Base-by-base conservation (phyloP, 441 rosid genomes). In the Pelargonium fulgidum region DNA sequence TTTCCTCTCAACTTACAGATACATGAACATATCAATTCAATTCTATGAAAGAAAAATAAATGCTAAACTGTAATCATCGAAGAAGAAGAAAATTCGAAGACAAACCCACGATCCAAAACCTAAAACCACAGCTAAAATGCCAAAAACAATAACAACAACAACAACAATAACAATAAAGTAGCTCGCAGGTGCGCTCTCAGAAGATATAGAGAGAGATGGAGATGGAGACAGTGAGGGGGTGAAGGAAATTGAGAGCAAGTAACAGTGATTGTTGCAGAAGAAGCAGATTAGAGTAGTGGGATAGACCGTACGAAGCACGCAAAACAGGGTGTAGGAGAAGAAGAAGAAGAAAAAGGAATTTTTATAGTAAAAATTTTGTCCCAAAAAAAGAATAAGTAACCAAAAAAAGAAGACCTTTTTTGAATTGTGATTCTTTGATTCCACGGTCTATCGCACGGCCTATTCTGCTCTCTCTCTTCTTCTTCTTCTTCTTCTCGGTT, bases 231-330 rank as follows among this genome's bases (percentile, higher is more conserved):
- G 22, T 22, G 70, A 61, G 0, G 7, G 24, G 64, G 68, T 63
- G 50, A 54, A 74, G 33, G 71, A 52, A 58, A 58, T 58, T 58
- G 62, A 58, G 62, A 58, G 62, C 62, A 58, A 20, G 62, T 58
- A 58, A 58, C 62, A 19, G 22, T 22, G 20, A 24, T 19, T 50
- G 74, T 47, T 13, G 67, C 73, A 16, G 74, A 74, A 68, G 67
- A 44, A 68, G 71, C 72, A 79, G 85, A 77, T 17, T 74, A 75
- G 85, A 85, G 84, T 83, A 17, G 61, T 54, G 62, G 73, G 91
- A 88, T 88, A 90, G 97, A 88, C 94, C 92, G 92, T 82, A 85
- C 84, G 89, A 88, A 88, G 81, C 94, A 88, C 88, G 85, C 87
- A 77, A 82, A 59, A 76, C 74, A 67, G 67, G 65, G 50, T 76